Conservation (phyloP, 192 early-diverging fungal species). For the Radiomyces spectabilis region DNA sequence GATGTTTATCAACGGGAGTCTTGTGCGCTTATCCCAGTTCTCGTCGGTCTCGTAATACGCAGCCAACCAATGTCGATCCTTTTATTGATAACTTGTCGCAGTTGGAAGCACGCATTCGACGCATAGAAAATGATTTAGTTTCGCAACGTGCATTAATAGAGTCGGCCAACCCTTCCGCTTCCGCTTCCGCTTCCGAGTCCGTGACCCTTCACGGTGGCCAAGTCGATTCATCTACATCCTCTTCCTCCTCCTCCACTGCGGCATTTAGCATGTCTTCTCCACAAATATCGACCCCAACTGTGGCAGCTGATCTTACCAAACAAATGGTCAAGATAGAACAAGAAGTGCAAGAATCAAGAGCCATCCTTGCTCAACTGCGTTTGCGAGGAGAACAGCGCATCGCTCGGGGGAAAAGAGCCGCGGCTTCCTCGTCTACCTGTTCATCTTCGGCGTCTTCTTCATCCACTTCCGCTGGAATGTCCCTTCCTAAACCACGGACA, state of each 20-base stretch:
- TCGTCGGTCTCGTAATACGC: constrained; percentile 25
- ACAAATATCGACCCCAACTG: too few relatives aligned
- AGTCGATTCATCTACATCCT: too few relatives aligned
- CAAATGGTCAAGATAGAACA: constrained; percentile 7
- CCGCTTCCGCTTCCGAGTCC: background rate
- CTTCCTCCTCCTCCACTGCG: too few relatives aligned
- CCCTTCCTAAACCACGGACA: too few relatives aligned
- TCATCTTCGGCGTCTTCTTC: too few relatives aligned
- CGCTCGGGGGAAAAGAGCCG: constrained; percentile 16
- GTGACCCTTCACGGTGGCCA: too few relatives aligned
- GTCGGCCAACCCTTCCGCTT: background rate
- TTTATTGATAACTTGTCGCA: constrained; percentile 26
- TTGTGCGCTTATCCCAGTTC: constrained; percentile 29
- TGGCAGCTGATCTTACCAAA: too few relatives aligned
- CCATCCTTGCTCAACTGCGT: constrained; percentile 26
- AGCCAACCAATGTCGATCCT: constrained; percentile 26
- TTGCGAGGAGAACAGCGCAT: constrained; percentile 24
- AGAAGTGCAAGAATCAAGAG: constrained; percentile 28
- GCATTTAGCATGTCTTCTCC: too few relatives aligned
- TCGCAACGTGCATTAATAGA: constrained; percentile 1
- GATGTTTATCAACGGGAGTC: constrained; percentile 19
- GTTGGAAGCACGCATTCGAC: constrained; percentile 17
- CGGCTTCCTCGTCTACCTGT: too few relatives aligned
- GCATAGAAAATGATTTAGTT: constrained; percentile 21
- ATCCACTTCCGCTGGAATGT: too few relatives aligned